Evolutionary conservation across 169 alveolate genomes (phyloP).

Genomic region (Plasmodium fragile): DNA sequence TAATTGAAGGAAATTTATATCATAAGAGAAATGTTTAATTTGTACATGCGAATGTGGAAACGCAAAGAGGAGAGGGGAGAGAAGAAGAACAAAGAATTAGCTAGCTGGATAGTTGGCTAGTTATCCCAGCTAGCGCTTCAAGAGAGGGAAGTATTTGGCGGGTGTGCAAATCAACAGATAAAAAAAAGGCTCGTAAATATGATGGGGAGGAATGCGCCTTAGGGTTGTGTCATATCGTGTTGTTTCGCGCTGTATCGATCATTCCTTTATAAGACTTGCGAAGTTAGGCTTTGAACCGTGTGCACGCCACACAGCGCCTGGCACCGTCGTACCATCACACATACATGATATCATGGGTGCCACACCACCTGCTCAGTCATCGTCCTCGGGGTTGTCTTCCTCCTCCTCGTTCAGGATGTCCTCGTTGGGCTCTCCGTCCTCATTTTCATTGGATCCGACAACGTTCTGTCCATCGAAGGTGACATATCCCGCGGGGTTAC

Average conservation of each 20-base stretch:
- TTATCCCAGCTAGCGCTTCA: neutral
- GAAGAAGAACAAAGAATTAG: neutral
- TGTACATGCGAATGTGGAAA: neutral
- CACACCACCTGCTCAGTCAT: neutral
- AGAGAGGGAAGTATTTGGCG: neutral
- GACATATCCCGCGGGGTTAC: neutral
- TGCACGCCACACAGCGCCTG: neutral
- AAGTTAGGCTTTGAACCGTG: neutral
- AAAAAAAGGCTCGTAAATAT: neutral
- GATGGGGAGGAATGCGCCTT: neutral
- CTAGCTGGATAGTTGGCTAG: neutral
- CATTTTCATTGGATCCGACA: neutral
- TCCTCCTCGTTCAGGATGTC: conserved; percentile 15
- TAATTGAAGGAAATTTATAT: neutral
- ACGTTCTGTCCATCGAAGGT: conserved; percentile 17
- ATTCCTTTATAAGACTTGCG: neutral
- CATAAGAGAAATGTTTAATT: neutral
- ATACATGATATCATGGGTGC: neutral
- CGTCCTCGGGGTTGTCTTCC: conserved; percentile 9
- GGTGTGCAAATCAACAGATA: neutral
- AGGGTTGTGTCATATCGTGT: neutral
- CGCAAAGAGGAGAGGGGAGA: neutral
- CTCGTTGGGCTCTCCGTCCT: conserved; percentile 26
- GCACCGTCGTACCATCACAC: no score
- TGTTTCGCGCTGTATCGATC: neutral